Evolutionary conservation across 2,329 filamentous ascomycete species (phyloP).

Genomic region (Shiraia bambusicola): DNA sequence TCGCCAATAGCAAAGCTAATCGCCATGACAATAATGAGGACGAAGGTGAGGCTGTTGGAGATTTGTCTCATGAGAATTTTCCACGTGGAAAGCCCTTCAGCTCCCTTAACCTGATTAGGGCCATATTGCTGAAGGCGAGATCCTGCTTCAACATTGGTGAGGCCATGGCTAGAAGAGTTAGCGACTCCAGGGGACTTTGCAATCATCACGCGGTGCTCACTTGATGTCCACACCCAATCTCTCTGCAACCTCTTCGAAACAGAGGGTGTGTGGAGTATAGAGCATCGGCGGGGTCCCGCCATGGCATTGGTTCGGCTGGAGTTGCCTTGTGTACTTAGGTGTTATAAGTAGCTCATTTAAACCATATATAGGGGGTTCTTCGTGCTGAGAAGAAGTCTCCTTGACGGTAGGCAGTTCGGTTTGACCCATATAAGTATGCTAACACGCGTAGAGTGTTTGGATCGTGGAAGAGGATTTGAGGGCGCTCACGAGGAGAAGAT

Average conservation of each 20-base stretch:
- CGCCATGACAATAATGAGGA: constrained; percentile 72
- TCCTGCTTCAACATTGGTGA: constrained; percentile 63
- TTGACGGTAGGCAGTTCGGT: constrained; percentile 43
- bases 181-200: constrained; percentile 5
- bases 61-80: constrained; percentile 76
- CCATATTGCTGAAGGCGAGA: constrained; percentile 67
- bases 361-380: constrained; percentile 48
- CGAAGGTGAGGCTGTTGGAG: constrained; percentile 73
- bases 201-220: constrained; percentile 19
- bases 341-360: constrained; percentile 35
- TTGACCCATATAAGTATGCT: constrained; percentile 47
- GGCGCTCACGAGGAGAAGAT: constrained; percentile 33
- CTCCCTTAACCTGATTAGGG: constrained; percentile 69
- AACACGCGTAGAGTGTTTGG: constrained; percentile 36
- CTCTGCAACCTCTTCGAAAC: constrained; percentile 39
- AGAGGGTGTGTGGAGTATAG: constrained; percentile 41
- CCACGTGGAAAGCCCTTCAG: constrained; percentile 71
- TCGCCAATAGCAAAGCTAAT: constrained; percentile 65
- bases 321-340: constrained; percentile 23
- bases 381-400: constrained; percentile 43
- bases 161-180: constrained; percentile 55
- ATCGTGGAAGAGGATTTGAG: constrained; percentile 21
- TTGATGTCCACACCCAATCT: constrained; percentile 39
- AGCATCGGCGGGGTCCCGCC: constrained; percentile 26
- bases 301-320: constrained; percentile 22